A percentile compares a stretch with the other conserved stretches of the same genome.
These are phyloP conservation scores for Cryptococcus sp. DNA, from an alignment of 1,284 basidiomycete genomes.

Conservation along the genomic window DNA sequence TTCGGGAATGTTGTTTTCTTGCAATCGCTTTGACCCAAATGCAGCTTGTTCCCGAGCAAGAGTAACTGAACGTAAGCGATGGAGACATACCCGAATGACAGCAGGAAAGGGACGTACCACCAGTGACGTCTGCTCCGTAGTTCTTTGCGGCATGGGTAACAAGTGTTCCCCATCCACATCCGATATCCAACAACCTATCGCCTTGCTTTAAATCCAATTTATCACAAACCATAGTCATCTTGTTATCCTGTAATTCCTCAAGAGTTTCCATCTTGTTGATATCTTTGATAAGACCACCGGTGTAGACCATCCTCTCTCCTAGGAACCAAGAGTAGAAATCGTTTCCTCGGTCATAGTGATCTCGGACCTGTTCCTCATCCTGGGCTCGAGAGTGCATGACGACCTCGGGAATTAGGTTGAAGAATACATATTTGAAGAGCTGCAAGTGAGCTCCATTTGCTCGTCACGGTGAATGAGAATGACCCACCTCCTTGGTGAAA, in stretches of 20 bases:
- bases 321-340: slow-evolving; percentile 85
- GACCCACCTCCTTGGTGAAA: slow-evolving; percentile 46
- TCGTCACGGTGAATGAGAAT: background rate
- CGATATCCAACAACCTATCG: slow-evolving; percentile 81
- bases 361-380: slow-evolving; percentile 93
- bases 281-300: slow-evolving; percentile 81
- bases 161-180: slow-evolving; percentile 98
- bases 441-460: slow-evolving; percentile 41
- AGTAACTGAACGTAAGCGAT: slow-evolving; percentile 57
- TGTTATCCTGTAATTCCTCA: slow-evolving; percentile 98
- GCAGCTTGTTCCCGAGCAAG: slow-evolving; percentile 84
- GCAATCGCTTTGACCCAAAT: slow-evolving; percentile 87
- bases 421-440: slow-evolving; percentile 92
- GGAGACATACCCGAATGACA: no score
- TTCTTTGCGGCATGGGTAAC: slow-evolving; percentile 95
- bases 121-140: slow-evolving; percentile 89
- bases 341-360: slow-evolving; percentile 94
- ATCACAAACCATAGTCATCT: slow-evolving; percentile 88
- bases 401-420: slow-evolving; percentile 84
- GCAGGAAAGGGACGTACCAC: slow-evolving; percentile 48
- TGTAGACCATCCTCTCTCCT: slow-evolving; percentile 65
- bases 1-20: slow-evolving; percentile 68
- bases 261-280: slow-evolving; percentile 74
- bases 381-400: slow-evolving; percentile 83
- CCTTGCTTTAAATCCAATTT: slow-evolving; percentile 83